Base-by-base conservation (phyloP, 306 rosid genomes). In the Argentina anserina region DNA sequence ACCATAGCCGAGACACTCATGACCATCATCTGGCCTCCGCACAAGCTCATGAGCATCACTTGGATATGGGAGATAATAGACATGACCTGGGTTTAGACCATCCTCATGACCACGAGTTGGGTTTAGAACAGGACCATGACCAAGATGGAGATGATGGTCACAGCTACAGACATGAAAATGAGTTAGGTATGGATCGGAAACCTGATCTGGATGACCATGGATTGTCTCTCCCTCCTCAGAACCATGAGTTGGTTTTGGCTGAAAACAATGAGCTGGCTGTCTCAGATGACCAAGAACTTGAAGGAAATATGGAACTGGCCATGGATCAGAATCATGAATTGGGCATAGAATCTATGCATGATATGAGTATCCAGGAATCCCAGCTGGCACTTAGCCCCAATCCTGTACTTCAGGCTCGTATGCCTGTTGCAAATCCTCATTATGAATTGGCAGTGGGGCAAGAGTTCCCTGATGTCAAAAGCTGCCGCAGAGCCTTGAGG, bases 381-480 rank as follows among this genome's bases (percentile, higher is more conserved):
- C 84, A 84, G 66, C 79, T 81, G 60, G 81, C 81, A 73, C 40
- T 84, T 47, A 5, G 62, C 80, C 29, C 84, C 14, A 78, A 65
- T 20, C 81, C 68, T 23, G 84, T 90, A 26, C 79, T 88, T 87
- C 97, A 91, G 82, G 87, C 90, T 15, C 94, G 97, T 46, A 78
- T 86, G 21, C 7, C 82, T 41, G 46, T 85, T 71, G 66, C 73
- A 56, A 73, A 49, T 81, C 90, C 97, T 64, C 81, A 49, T 77
- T 88, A 59, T 77, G 92, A 87, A 76, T 72, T 91, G 55, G 21
- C 81, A 5, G 97, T 91, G 71, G 95, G 95, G 75, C 95, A 91
- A 83, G 97, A 89, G 78, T 91, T 91, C 80, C 92, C 92, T 45
- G 96, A 91, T 79, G 97, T 91, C 76, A 89, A 89, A 86, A 89